Percentiles rank a stretch among this genome's conserved stretches.
phyloP scores from a whole-genome alignment of 1,284 basidiomycete species.

The Cerrena zonata region DNA sequence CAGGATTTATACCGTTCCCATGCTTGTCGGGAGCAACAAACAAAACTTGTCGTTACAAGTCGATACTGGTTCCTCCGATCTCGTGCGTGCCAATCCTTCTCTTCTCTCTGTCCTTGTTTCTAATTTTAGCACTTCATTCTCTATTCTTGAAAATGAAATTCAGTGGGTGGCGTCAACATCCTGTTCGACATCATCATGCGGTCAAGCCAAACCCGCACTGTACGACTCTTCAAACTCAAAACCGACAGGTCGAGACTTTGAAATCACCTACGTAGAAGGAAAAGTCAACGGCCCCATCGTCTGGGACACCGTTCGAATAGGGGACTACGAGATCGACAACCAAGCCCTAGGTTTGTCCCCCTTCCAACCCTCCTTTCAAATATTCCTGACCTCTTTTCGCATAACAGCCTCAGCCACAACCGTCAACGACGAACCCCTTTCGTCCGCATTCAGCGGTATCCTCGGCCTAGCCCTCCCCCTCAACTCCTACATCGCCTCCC shows the following conservation, averaged over 20 bases:
- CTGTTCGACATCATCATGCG: conserved; percentile 46
- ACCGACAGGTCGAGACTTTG: conserved; percentile 37
- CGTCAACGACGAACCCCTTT: conserved; percentile 51
- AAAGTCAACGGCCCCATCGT: conserved; percentile 52
- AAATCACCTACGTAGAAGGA: conserved; percentile 56
- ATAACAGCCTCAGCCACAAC: conserved; percentile 51
- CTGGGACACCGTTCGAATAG: conserved; percentile 58
- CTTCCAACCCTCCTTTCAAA: not conserved
- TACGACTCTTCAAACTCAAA: conserved; percentile 50
- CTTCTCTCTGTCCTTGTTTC: not conserved
- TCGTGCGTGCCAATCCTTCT: conserved; percentile 37
- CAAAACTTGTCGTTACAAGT: conserved; percentile 59
- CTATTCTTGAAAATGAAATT: too few relatives aligned
- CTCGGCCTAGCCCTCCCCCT: conserved; percentile 68
- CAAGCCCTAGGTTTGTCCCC: conserved; percentile 55
- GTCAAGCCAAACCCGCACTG: conserved; percentile 33
- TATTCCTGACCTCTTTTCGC: too few relatives aligned
- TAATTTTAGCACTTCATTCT: too few relatives aligned
- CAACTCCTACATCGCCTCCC: conserved; percentile 52
- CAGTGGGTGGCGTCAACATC: conserved; percentile 62
- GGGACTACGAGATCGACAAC: conserved; percentile 50
- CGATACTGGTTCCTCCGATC: conserved; percentile 72
- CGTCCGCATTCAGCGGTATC: conserved; percentile 51
- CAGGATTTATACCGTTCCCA: conserved; percentile 58
- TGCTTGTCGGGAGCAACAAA: conserved; percentile 40